Conservation (phyloP, 768 basidiomycete genomes). For the Russula virescens region DNA sequence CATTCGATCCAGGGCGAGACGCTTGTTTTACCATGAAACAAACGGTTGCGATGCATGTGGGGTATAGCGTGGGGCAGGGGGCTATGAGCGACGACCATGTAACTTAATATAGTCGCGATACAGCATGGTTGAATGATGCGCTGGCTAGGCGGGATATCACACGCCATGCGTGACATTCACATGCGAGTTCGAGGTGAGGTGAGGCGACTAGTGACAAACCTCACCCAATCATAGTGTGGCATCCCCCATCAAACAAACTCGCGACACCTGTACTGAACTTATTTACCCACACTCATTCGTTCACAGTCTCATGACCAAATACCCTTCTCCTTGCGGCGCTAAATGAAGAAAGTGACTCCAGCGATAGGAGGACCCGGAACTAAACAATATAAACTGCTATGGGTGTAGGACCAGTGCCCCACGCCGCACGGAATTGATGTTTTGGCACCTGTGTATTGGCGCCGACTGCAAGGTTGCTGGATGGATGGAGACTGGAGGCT, state of each 20-base stretch:
- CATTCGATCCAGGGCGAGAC: slow-evolving; percentile 1
- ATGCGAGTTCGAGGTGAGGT: slow-evolving; percentile 5
- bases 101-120: neutral
- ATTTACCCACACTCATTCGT: neutral
- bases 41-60: slow-evolving; percentile 15
- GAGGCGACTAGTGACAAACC: neutral
- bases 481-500: neutral
- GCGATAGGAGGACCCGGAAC: slow-evolving; percentile 12
- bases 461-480: too few species aligned
- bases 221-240: neutral
- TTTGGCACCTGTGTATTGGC: too few species aligned
- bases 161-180: slow-evolving; percentile 2
- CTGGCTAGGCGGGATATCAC: neutral
- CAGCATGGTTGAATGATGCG: neutral
- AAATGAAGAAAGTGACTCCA: slow-evolving; percentile 15
- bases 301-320: slow-evolving; percentile 12
- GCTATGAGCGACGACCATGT: neutral
- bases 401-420: neutral
- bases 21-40: slow-evolving; percentile 8
- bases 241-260: slow-evolving; percentile 3
- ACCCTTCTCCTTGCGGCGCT: slow-evolving; percentile 9
- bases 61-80: slow-evolving; percentile 18
- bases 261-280: neutral
- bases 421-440: too few species aligned
- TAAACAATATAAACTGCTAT: neutral